These are phyloP conservation scores for Nosema muscidifuracis DNA, from an alignment of 371 early-diverging fungal genomes.

Conservation along the genomic window DNA sequence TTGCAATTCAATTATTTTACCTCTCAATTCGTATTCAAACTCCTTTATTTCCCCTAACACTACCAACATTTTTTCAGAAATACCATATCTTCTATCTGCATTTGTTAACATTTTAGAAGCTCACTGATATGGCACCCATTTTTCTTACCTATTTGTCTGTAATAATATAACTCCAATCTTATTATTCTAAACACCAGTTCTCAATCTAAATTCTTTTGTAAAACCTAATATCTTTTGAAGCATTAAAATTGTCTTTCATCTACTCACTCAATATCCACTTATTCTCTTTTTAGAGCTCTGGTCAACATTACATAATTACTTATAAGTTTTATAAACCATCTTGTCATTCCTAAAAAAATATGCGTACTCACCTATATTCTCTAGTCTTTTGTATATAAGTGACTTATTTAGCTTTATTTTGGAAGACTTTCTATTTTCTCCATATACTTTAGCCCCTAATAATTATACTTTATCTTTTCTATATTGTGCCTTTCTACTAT, in stretches of 20 bases:
- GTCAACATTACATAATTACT: not conserved
- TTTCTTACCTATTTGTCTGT: not conserved
- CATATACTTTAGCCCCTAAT: not conserved
- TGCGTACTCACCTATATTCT: not conserved
- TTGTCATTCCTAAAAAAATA: not conserved
- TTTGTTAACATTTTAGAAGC: conserved; percentile 17
- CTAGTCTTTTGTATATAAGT: not conserved
- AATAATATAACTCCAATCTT: not conserved
- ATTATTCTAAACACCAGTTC: not conserved
- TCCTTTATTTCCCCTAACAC: conserved; percentile 23
- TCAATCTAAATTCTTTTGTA: not conserved
- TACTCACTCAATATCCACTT: not conserved
- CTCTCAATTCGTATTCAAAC: conserved; percentile 19
- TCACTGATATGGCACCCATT: conserved; percentile 10
- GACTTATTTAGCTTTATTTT: too few species aligned
- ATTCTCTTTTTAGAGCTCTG: not conserved
- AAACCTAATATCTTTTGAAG: not conserved
- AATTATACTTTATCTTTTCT: not conserved
- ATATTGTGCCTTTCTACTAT: not conserved
- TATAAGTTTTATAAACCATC: not conserved
- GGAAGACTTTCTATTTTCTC: not conserved
- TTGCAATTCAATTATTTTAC: not conserved
- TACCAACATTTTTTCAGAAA: conserved; percentile 38
- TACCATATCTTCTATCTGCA: conserved; percentile 23
- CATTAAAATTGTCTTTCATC: not conserved